A percentile compares a stretch with the other conserved stretches of the same genome.
Evolutionary conservation across 78 protist species (phyloP).

Genomic region (Diacronema lutheri): DNA sequence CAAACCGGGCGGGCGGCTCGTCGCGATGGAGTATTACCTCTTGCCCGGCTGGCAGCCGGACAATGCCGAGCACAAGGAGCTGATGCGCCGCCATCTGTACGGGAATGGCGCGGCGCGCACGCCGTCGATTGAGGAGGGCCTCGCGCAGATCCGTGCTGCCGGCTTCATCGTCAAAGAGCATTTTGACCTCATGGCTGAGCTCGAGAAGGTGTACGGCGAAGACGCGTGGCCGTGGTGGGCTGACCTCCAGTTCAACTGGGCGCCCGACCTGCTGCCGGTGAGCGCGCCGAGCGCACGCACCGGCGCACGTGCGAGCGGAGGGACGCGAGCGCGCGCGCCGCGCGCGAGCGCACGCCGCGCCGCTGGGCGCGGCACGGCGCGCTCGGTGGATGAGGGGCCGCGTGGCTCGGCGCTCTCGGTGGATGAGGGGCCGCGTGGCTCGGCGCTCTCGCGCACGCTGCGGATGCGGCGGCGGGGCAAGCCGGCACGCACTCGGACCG

Average conservation of each 20-base stretch:
- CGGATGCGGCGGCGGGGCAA: no score
- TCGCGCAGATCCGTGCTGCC: neutral
- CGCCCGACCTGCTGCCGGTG: neutral
- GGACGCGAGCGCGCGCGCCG: no score
- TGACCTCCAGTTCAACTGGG: neutral
- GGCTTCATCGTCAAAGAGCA: neutral
- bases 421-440: no score
- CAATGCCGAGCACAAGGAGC: neutral
- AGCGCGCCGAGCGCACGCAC: no score
- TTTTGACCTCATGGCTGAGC: neutral
- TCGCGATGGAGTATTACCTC: neutral
- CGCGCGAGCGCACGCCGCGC: no score
- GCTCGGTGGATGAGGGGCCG: no score
- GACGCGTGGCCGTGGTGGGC: slow-evolving; percentile 3
- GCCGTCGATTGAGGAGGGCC: neutral
- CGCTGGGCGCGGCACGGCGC: no score
- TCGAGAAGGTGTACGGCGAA: neutral
- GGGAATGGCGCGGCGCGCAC: slow-evolving; percentile 12
- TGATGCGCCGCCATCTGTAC: neutral
- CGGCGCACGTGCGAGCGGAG: no score
- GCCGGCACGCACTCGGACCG: no score
- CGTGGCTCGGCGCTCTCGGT: no score
- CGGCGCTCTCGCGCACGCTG: no score
- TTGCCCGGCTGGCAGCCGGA: neutral
- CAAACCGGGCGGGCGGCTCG: slow-evolving; percentile 5